Percentiles rank a stretch among this genome's conserved stretches.
Evolutionary conservation across 257 asterid genomes (phyloP).

Genomic region (Anisodus acutangulus): DNA sequence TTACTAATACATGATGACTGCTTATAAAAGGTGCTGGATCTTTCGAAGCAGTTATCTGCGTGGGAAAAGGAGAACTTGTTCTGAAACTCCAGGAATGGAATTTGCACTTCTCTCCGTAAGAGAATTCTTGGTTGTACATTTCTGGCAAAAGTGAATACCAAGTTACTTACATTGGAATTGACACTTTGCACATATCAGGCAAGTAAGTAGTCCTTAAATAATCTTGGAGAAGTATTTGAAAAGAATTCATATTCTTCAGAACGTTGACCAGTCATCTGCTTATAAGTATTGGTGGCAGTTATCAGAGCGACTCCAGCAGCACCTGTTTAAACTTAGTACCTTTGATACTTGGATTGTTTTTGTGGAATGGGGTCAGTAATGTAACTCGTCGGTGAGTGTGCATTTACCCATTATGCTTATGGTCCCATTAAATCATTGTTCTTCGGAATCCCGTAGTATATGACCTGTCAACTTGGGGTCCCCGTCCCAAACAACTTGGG

Average conservation of each 20-base stretch:
- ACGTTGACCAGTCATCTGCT: neutral
- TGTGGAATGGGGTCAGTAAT: neutral
- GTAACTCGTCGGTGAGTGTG: neutral
- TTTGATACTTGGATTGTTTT: neutral
- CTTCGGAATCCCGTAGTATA: neutral
- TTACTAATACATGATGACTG: neutral
- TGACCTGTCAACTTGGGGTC: neutral
- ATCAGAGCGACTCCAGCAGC: neutral
- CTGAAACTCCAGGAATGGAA: neutral
- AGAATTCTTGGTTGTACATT: neutral
- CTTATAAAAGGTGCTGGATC: slow-evolving; percentile 21
- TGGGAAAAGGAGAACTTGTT: neutral
- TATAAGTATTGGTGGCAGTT: neutral
- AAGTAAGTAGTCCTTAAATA: neutral
- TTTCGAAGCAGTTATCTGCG: neutral
- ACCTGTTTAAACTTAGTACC: neutral
- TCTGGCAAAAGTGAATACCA: neutral
- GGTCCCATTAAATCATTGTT: neutral
- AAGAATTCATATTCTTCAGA: neutral
- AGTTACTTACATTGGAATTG: slow-evolving; percentile 17
- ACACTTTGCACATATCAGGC: neutral
- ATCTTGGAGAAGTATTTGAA: neutral
- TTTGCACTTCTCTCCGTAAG: neutral
- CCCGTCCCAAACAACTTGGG: too few relatives aligned
- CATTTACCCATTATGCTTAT: neutral